Evolutionary conservation across 257 asterid species (phyloP), one percentile per base, ranked within the genome.

Genomic region (Lycium barbarum): DNA sequence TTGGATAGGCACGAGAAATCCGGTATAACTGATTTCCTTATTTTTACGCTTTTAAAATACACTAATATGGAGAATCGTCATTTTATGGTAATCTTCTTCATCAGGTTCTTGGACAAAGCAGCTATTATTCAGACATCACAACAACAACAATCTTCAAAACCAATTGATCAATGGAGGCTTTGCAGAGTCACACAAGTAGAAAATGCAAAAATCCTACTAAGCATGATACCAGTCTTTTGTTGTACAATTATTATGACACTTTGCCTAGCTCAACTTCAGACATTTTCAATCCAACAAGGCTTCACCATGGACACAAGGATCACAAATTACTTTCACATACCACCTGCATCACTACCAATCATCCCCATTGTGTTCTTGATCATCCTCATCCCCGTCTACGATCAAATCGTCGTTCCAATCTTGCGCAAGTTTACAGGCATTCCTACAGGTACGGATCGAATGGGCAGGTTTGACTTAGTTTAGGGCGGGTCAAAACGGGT

Each of bases 171-270:
- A 36, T 92, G 96, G 96, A 90, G 87, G 61, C 92, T 90, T 83
- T 94, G 97, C 87, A 89, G 90, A n/a, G 93, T 93, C 3, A 94
- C 98, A 38, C 97, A 94, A 89, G 98, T 94, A 1, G 98, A 94
- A 79, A 94, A 94, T 73, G 95, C 93, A 18, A 94, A 94, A 85
- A 91, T 94, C 88, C 10, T 94, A 10, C 85, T 93, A 7, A 87
- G 88, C 83, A 85, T 94, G 91, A 71, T 90, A 4, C 98, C 98
- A 14, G 82, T 94, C 43, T 94, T 94, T 54, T 90, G 92, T 59
- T 94, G 97, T 91, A 88, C 95, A 13, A 91, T 92, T 22, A 88
- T 94, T 79, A 94, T 94, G 98, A 92, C 98, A 1, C 95, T 94
- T 18, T 92, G 96, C 81, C 66, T 94, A 4, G 98, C 98, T 0